Percentiles rank a stretch among this genome's conserved stretches.
phyloP scores from a whole-genome alignment of 305 asterid species.

The Fraxinus baroniana region DNA sequence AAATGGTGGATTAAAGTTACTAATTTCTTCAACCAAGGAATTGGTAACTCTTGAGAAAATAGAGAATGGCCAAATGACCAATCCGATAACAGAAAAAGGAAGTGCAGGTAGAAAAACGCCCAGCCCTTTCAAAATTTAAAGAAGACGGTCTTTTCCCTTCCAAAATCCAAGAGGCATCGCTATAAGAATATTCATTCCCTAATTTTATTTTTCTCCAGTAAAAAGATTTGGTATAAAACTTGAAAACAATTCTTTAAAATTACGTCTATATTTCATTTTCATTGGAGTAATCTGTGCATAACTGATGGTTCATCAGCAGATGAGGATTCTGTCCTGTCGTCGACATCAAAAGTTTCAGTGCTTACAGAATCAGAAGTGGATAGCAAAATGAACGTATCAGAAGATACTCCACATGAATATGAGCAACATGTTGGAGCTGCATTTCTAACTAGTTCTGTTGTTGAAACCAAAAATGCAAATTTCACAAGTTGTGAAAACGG shows the following conservation, averaged over 20 bases:
- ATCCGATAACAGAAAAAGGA: conserved; percentile 27
- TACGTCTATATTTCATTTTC: neutral
- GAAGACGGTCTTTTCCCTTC: neutral
- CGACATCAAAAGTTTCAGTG: neutral
- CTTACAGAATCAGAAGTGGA: conserved; percentile 3
- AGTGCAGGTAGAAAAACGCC: conserved; percentile 35
- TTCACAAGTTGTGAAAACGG: conserved; percentile 21
- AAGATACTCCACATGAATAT: conserved; percentile 22
- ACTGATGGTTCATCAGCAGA: conserved; percentile 21
- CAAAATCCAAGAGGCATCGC: neutral
- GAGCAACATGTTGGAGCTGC: conserved; percentile 17
- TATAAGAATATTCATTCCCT: neutral
- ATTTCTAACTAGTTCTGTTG: conserved; percentile 5
- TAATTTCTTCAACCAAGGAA: conserved; percentile 39
- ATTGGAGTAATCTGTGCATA: neutral
- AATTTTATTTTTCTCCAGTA: neutral
- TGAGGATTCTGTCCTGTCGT: conserved; percentile 15
- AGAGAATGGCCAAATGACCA: conserved; percentile 28
- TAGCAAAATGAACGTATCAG: conserved; percentile 11
- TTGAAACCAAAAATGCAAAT: conserved; percentile 6
- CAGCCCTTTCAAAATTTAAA: neutral
- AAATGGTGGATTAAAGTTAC: conserved; percentile 46
- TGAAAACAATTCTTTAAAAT: neutral
- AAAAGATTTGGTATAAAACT: neutral
- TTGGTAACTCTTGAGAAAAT: conserved; percentile 28